Evolutionary conservation across 2,329 filamentous ascomycete genomes (phyloP).

Genomic region (Cytospora paraplurivora): DNA sequence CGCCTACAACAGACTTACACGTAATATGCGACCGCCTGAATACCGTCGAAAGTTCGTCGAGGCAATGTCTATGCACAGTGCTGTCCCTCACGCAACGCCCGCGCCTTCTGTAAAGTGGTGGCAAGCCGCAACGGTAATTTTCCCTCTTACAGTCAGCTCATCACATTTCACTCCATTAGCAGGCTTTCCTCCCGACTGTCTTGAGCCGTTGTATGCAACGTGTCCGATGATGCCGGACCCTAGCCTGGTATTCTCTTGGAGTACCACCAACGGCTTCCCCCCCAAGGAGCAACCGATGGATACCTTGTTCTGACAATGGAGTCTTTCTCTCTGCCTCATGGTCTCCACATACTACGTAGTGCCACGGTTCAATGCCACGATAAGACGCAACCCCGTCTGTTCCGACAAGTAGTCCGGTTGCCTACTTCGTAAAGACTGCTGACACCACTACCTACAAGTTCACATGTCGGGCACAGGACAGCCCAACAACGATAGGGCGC

Average conservation of each 20-base stretch:
- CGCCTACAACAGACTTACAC: conserved; percentile 9
- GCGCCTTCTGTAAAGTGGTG: not conserved
- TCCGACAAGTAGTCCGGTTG: conserved; percentile 16
- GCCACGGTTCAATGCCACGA: conserved; percentile 1
- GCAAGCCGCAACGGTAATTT: conserved; percentile 2
- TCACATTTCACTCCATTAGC: conserved; percentile 5
- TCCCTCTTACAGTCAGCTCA: conserved; percentile 13
- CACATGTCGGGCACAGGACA: conserved; percentile 10
- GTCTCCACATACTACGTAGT: not conserved
- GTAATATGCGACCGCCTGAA: not conserved
- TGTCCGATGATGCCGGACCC: conserved; percentile 9
- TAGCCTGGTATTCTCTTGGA: not conserved
- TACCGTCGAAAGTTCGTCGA: conserved; percentile 1
- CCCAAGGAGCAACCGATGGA: not conserved
- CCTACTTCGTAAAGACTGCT: conserved; percentile 8
- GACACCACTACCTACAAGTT: not conserved
- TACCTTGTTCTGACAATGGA: not conserved
- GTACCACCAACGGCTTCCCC: not conserved
- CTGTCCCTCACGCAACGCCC: conserved; percentile 1
- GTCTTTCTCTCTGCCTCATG: not conserved
- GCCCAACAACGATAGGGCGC: conserved; percentile 7
- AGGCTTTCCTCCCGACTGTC: conserved; percentile 15
- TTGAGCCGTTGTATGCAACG: conserved; percentile 8
- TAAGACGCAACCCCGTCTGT: conserved; percentile 15
- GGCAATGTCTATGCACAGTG: not conserved